Percentiles rank a stretch among this genome's conserved stretches.
phyloP scores from a whole-genome alignment of 1,139 yeast genomes.

The Hansenula sp. region DNA sequence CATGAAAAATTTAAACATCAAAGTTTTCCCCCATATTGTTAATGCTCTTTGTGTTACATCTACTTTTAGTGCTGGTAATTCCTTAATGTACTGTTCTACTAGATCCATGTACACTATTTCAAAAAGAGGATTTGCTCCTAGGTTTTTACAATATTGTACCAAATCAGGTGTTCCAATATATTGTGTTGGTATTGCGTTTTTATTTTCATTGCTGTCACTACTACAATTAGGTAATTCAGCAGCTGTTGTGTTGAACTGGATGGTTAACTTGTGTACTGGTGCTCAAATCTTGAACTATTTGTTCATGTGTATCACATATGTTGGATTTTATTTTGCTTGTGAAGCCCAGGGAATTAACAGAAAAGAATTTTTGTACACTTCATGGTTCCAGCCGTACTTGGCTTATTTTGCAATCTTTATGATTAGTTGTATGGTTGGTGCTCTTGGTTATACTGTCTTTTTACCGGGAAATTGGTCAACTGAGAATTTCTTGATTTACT shows the following conservation, averaged over 20 bases:
- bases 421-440: neutral
- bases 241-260: conserved; percentile 55
- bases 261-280: conserved; percentile 63
- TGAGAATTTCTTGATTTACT: neutral
- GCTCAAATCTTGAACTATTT: conserved; percentile 62
- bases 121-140: conserved; percentile 56
- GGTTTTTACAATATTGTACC: conserved; percentile 38
- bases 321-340: conserved; percentile 54
- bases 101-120: conserved; percentile 58
- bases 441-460: neutral
- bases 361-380: conserved; percentile 38
- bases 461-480: neutral
- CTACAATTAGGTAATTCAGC: conserved; percentile 49
- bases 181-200: conserved; percentile 36
- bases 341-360: conserved; percentile 47
- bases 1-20: conserved; percentile 41
- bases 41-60: conserved; percentile 52
- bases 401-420: conserved; percentile 18
- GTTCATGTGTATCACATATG: conserved; percentile 53
- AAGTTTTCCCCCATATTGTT: conserved; percentile 50
- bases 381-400: conserved; percentile 50
- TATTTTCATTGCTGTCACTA: conserved; percentile 25
- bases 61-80: conserved; percentile 61
- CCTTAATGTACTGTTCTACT: conserved; percentile 56
- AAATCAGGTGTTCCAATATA: conserved; percentile 51